Conservation (phyloP, 2,329 filamentous ascomycete species). For the Diplocarpon mali region DNA sequence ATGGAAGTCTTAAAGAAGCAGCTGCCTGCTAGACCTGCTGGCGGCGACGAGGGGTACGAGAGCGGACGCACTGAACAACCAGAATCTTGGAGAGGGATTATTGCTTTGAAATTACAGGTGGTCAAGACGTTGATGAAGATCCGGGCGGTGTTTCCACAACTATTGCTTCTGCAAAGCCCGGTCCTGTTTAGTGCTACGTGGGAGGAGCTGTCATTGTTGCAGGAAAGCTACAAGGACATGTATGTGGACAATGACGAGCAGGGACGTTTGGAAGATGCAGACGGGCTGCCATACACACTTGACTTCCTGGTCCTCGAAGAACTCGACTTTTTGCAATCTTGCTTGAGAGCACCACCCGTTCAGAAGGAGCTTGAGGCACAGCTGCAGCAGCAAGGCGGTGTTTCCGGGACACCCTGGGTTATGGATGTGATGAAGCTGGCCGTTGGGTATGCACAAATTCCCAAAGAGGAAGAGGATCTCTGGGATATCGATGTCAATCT, state of each 20-base stretch:
- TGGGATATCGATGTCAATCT: constrained; percentile 97
- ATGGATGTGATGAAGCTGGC: constrained; percentile 79
- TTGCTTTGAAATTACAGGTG: constrained; percentile 86
- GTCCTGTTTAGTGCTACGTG: constrained; percentile 78
- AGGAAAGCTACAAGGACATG: constrained; percentile 64
- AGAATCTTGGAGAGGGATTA: constrained; percentile 65
- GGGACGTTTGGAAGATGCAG: constrained; percentile 78
- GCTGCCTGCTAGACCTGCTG: constrained; percentile 49
- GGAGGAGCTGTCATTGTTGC: constrained; percentile 70
- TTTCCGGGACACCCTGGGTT: constrained; percentile 65
- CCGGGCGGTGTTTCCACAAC: constrained; percentile 67
- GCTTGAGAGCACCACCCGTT: constrained; percentile 78
- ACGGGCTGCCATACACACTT: constrained; percentile 85
- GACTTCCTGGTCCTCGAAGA: constrained; percentile 92
- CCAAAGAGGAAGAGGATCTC: constrained; percentile 80
- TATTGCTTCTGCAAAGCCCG: constrained; percentile 73
- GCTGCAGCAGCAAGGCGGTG: constrained; percentile 47
- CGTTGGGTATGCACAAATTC: constrained; percentile 79
- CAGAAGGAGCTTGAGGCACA: constrained; percentile 80
- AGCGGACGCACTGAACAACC: constrained; percentile 41
- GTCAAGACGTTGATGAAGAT: constrained; percentile 90
- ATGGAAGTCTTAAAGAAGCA: constrained; percentile 63
- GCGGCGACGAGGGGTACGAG: constrained; percentile 44
- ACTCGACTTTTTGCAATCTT: constrained; percentile 86
- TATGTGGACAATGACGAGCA: constrained; percentile 82